Conservation (phyloP, 2,329 filamentous ascomycete genomes). For the Samsoniella hepiali region DNA sequence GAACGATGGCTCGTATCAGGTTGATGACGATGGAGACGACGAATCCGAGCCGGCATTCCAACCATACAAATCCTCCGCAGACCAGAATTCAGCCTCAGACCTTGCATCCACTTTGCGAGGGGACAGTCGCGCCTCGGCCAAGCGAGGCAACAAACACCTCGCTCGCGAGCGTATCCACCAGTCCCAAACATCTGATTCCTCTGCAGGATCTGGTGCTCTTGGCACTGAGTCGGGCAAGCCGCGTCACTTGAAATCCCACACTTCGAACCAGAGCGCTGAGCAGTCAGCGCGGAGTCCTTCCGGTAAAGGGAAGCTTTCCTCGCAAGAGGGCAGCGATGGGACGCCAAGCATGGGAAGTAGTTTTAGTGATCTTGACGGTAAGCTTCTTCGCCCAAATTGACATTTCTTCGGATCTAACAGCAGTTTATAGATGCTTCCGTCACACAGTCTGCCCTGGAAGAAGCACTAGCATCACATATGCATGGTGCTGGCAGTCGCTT, state of each 20-base stretch:
- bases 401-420: constrained; percentile 18
- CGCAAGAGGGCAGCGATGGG: constrained; percentile 65
- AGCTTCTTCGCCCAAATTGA: constrained; percentile 20
- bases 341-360: constrained; percentile 81
- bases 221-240: constrained; percentile 31
- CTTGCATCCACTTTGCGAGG: constrained; percentile 52
- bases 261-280: constrained; percentile 57
- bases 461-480: constrained; percentile 62
- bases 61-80: constrained; percentile 40
- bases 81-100: constrained; percentile 40
- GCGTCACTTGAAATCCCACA: constrained; percentile 45
- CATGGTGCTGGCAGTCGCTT: constrained; percentile 46
- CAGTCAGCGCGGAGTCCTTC: constrained; percentile 53
- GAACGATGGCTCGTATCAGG: constrained; percentile 37
- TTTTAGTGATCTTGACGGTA: constrained; percentile 80
- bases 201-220: constrained; percentile 49
- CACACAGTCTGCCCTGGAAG: constrained; percentile 76
- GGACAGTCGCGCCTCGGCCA: constrained; percentile 35
- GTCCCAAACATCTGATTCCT: constrained; percentile 62
- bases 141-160: constrained; percentile 28
- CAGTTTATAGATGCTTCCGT: constrained; percentile 64
- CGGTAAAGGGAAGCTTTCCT: constrained; percentile 47
- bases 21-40: constrained; percentile 56
- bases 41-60: constrained; percentile 56
- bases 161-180: constrained; percentile 39